A percentile compares a stretch with the other conserved stretches of the same genome.
These are phyloP conservation scores for Cetraspora pellucida DNA, from an alignment of 192 early-diverging fungal genomes.

Conservation along the genomic window DNA sequence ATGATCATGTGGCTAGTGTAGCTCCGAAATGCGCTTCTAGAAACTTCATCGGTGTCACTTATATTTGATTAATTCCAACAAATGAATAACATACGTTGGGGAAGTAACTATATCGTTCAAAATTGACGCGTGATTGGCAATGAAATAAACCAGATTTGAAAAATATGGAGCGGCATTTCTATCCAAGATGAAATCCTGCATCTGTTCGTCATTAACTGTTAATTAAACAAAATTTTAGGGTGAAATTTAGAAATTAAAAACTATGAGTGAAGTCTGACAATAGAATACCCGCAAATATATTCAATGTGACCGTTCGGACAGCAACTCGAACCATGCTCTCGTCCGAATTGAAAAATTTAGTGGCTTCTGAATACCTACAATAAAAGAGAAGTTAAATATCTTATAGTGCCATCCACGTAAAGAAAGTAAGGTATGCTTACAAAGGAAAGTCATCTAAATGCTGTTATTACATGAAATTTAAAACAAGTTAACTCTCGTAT, in stretches of 20 bases:
- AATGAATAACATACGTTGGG: conserved; percentile 34
- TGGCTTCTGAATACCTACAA: conserved; percentile 66
- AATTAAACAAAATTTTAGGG: background rate
- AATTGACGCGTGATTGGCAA: conserved; percentile 41
- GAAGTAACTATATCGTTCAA: conserved; percentile 42
- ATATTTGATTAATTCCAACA: too few species aligned
- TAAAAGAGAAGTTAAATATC: background rate
- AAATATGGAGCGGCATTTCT: conserved; percentile 46
- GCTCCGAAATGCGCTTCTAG: too few species aligned
- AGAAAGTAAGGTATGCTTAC: conserved; percentile 21
- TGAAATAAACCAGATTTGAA: conserved; percentile 48
- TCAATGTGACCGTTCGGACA: conserved; percentile 65
- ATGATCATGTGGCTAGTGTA: too few species aligned
- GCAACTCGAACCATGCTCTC: conserved; percentile 75
- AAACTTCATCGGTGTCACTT: too few species aligned
- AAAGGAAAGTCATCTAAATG: conserved; percentile 46
- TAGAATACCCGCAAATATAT: conserved; percentile 49
- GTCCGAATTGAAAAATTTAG: conserved; percentile 65
- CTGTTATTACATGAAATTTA: conserved; percentile 13
- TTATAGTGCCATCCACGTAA: background rate
- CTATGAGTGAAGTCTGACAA: background rate
- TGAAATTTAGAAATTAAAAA: background rate
- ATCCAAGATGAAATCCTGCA: conserved; percentile 48
- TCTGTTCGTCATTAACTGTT: conserved; percentile 40
- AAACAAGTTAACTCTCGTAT: too few species aligned